phyloP scores from a whole-genome alignment of 208 protist genomes.

The Wallacemonas collosoma region DNA sequence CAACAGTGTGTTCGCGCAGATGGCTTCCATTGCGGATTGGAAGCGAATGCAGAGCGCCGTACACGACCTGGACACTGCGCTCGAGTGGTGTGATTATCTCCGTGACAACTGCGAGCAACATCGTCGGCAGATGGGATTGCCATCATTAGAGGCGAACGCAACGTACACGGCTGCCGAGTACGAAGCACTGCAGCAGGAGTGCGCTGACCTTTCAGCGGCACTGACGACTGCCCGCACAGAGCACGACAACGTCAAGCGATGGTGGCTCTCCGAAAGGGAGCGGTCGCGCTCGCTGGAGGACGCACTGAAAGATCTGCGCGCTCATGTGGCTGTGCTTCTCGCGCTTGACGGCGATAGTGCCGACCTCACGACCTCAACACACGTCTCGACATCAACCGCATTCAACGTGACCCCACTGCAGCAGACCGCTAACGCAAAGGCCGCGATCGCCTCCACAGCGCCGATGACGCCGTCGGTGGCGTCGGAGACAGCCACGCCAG shows the following conservation, averaged over 20 bases:
- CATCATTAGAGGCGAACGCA: not conserved
- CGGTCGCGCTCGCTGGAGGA: not conserved
- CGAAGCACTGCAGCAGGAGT: not conserved
- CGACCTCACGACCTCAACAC: no score
- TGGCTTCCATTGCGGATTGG: not conserved
- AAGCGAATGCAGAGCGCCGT: not conserved
- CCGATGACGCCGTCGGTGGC: not conserved
- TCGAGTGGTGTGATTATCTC: not conserved
- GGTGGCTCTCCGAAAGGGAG: not conserved
- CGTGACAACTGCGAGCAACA: not conserved
- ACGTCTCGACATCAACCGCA: no score
- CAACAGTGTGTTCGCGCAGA: constrained; percentile 6
- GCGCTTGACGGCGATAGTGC: no score
- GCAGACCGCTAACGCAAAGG: no score
- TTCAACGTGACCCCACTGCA: no score
- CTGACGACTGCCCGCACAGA: not conserved
- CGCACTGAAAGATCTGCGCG: not conserved
- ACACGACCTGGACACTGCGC: not conserved
- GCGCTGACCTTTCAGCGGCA: not conserved
- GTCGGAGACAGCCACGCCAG: not conserved
- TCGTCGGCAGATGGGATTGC: not conserved
- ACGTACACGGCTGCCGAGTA: not conserved
- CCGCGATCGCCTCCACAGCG: no score
- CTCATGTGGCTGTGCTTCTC: not conserved
- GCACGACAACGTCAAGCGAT: not conserved